These are phyloP conservation scores for Boehmeria nivea DNA, from an alignment of 306 rosid genomes.

Conservation along the genomic window DNA sequence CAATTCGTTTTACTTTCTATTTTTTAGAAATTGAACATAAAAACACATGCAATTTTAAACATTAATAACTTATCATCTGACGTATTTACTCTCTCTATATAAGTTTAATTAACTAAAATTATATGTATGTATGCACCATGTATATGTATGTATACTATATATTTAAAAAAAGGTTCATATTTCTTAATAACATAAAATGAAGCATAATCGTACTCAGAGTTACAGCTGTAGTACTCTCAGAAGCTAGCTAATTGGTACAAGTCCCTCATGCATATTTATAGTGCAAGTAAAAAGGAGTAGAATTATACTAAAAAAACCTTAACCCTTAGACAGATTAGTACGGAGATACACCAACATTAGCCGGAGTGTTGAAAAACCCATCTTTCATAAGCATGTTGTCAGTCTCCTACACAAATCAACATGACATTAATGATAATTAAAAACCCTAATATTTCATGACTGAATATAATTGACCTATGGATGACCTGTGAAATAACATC, in stretches of 20 bases:
- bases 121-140: too few species aligned
- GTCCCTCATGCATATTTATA: not conserved
- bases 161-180: not conserved
- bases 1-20: too few species aligned
- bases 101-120: too few species aligned
- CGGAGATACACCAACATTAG: conserved; percentile 71
- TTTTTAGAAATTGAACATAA: too few species aligned
- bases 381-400: conserved; percentile 73
- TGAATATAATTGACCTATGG: too few species aligned
- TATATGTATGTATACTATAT: not conserved
- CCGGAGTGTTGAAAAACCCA: conserved; percentile 44
- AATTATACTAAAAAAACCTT: not conserved
- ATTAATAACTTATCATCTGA: too few species aligned
- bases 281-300: not conserved
- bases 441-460: too few species aligned
- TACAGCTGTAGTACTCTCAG: not conserved
- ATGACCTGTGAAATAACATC: too few species aligned
- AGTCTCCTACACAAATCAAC: conserved; percentile 52
- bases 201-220: not conserved
- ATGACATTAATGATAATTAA: too few species aligned
- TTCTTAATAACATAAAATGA: not conserved
- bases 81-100: too few species aligned
- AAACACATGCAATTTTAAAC: too few species aligned
- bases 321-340: conserved; percentile 34
- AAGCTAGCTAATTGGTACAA: not conserved